Evolutionary conservation across 116 monocot species (phyloP).

Genomic region (Trichopus zeylanicus): DNA sequence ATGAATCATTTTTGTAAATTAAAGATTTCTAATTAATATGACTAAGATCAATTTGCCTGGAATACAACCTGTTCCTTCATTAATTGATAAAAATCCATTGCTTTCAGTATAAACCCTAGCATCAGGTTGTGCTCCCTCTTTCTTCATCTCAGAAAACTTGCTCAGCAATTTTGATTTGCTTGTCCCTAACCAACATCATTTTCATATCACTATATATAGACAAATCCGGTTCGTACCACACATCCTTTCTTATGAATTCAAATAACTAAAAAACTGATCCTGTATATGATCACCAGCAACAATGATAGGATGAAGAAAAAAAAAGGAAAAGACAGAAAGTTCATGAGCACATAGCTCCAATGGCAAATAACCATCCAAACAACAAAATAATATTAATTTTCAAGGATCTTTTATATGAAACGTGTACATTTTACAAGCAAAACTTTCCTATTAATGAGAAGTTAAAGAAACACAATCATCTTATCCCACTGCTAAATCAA

Average conservation of each 20-base stretch:
- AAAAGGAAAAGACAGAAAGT: too few species aligned
- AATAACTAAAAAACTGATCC: constrained; percentile 45
- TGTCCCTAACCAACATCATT: constrained; percentile 64
- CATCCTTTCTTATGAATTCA: constrained; percentile 48
- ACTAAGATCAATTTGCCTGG: constrained; percentile 69
- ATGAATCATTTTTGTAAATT: too few species aligned
- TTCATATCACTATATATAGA: constrained; percentile 74
- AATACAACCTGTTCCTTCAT: constrained; percentile 56
- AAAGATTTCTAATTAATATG: constrained; percentile 73
- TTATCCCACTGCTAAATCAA: too few species aligned
- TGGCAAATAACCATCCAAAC: too few species aligned
- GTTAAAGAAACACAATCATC: too few species aligned
- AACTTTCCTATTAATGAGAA: too few species aligned
- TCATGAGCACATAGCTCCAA: too few species aligned
- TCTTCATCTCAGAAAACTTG: constrained; percentile 39
- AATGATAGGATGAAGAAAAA: background rate
- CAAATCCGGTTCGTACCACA: constrained; percentile 52
- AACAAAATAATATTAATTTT: too few species aligned
- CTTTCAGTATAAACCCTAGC: constrained; percentile 70
- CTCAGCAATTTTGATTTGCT: constrained; percentile 55
- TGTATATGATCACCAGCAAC: background rate
- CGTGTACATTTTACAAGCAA: too few species aligned
- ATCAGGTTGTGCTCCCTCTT: constrained; percentile 47
- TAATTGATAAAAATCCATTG: constrained; percentile 49
- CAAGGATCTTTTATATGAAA: too few species aligned